Percentiles rank a stretch among this genome's conserved stretches.
Evolutionary conservation across 495 filamentous ascomycete genomes (phyloP).

Genomic region (Schizothecium vesticola): DNA sequence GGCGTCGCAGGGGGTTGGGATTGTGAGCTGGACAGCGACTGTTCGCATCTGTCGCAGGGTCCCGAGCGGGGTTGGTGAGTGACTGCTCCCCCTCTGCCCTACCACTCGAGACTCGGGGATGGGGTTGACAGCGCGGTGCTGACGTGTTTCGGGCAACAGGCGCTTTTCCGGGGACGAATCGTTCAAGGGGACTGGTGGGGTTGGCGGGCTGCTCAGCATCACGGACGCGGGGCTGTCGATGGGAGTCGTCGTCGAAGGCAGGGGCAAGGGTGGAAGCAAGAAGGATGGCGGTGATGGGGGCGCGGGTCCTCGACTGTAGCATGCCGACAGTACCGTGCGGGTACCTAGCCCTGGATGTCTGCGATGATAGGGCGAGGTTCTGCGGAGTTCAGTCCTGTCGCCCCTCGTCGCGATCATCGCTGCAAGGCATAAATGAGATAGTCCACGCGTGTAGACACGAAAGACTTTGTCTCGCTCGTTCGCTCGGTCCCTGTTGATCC

Average conservation of each 20-base stretch:
- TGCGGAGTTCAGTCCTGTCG: neutral
- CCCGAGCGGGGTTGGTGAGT: slow-evolving; percentile 88
- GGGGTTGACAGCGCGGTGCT: neutral
- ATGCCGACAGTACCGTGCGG: neutral
- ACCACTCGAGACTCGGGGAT: neutral
- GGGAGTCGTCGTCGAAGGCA: slow-evolving; percentile 31
- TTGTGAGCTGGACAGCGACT: slow-evolving; percentile 74
- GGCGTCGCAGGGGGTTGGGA: slow-evolving; percentile 79
- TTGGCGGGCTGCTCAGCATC: slow-evolving; percentile 7
- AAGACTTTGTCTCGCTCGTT: neutral
- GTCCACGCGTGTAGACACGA: neutral
- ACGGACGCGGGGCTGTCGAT: slow-evolving; percentile 30
- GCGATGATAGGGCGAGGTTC: neutral
- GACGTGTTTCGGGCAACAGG: slow-evolving; percentile 39
- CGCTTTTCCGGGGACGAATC: slow-evolving; percentile 71
- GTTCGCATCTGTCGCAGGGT: slow-evolving; percentile 64
- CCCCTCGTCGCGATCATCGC: neutral
- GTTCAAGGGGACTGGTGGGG: slow-evolving; percentile 37
- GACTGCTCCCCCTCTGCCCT: slow-evolving; percentile 7
- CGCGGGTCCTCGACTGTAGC: slow-evolving; percentile 8
- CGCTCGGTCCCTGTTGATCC: neutral
- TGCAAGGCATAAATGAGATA: neutral
- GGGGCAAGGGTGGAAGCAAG: neutral
- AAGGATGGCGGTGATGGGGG: neutral
- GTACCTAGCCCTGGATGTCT: neutral